phyloP scores from a whole-genome alignment of 2,329 filamentous ascomycete genomes.

The Penicillium expansum region DNA sequence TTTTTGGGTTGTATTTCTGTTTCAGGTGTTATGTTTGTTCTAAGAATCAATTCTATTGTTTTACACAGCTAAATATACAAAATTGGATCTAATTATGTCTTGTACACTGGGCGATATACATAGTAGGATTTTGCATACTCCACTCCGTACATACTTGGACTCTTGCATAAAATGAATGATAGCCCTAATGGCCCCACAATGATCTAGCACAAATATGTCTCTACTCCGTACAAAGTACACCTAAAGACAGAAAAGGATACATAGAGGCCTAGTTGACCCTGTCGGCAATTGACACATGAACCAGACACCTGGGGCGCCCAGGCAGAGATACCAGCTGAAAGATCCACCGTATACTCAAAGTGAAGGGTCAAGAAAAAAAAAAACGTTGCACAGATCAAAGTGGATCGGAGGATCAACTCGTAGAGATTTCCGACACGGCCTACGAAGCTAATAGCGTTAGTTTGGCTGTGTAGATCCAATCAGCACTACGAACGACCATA shows the following conservation, averaged over 20 bases:
- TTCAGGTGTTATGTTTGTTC: no score
- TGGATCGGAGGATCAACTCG: not conserved
- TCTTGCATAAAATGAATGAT: not conserved
- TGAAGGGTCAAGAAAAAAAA: not conserved
- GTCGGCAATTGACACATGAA: conserved; percentile 7
- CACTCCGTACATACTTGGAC: not conserved
- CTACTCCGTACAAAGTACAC: not conserved
- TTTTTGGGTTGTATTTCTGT: not conserved
- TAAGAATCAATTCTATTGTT: no score
- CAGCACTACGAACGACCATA: conserved; percentile 10
- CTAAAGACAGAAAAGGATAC: no score
- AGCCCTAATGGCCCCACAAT: conserved; percentile 5
- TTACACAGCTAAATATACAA: no score
- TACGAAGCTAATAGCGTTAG: conserved; percentile 20
- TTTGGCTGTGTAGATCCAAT: conserved; percentile 18
- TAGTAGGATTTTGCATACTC: no score
- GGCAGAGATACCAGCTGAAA: conserved; percentile 26
- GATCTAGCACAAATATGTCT: not conserved
- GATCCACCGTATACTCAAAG: not conserved
- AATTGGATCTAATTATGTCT: not conserved
- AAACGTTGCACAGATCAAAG: conserved; percentile 4
- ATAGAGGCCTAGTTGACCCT: not conserved
- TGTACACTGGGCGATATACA: not conserved
- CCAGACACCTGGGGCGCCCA: conserved; percentile 22
- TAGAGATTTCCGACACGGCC: conserved; percentile 1